Evolutionary conservation across 164 flowering plant genomes (phyloP).

Genomic region (Cinnamomum micranthum): DNA sequence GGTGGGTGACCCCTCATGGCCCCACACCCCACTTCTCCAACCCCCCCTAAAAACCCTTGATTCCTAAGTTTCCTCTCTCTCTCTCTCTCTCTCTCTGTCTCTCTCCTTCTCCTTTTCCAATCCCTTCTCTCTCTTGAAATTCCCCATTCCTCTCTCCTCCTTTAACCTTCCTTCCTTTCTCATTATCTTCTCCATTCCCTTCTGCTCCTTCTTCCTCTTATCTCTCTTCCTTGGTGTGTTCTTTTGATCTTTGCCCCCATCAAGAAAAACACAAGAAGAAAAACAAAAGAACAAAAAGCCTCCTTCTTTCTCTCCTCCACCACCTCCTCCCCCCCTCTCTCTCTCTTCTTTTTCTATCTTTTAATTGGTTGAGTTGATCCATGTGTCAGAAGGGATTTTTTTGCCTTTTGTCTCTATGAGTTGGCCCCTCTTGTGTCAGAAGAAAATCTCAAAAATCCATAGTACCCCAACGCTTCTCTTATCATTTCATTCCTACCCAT

Average conservation of each 20-base stretch:
- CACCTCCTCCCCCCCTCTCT: conserved; percentile 3
- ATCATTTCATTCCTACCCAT: background rate
- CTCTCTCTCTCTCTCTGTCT: conserved; percentile 26
- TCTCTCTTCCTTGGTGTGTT: background rate
- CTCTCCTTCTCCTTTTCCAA: conserved; percentile 18
- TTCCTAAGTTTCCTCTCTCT: conserved; percentile 22
- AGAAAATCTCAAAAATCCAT: conserved; percentile 26
- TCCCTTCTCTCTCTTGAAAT: conserved; percentile 8
- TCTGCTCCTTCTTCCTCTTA: background rate
- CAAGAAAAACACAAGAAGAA: background rate
- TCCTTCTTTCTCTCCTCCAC: background rate
- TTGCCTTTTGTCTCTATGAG: conserved; percentile 27
- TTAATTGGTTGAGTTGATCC: conserved; percentile 4
- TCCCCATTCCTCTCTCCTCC: background rate
- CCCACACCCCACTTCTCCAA: conserved; percentile 47
- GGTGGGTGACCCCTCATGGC: conserved; percentile 56
- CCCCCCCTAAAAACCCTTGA: conserved; percentile 19
- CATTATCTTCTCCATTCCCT: conserved; percentile 10
- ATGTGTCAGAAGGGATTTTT: conserved; percentile 32
- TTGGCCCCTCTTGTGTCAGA: conserved; percentile 48
- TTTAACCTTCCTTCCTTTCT: conserved; percentile 1
- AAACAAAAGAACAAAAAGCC: background rate
- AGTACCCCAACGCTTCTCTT: conserved; percentile 1
- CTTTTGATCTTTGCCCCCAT: background rate
- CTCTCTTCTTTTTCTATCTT: background rate